Evolutionary conservation across 768 basidiomycete species (phyloP), one percentile per base, ranked within the genome.

Genomic region (Candolleomyces efflorescens): DNA sequence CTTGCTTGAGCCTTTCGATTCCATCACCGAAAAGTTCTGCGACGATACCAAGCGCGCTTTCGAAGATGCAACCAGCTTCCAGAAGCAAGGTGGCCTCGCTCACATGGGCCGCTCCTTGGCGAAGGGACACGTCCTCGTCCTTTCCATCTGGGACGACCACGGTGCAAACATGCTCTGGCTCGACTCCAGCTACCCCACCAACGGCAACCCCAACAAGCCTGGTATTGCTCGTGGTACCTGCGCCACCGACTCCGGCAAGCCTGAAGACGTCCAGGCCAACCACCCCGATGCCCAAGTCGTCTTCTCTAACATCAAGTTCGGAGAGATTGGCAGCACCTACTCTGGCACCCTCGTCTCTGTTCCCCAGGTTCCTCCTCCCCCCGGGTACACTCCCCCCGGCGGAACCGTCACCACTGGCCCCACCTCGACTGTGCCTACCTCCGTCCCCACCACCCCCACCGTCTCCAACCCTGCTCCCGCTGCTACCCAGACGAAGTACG

Each of bases 91-190:
- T 58, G 80, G 78, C 11, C 65, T 82, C 47, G 59, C 65, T 13
- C 60, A 53, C 37, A 74, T 75, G 66, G 65, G 69, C 36, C 58
- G 65, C 59, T 69, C 78, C 32, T 66, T 79, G 62, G 66, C 61
- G 43, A 64, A 68, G 32, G 80, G 80, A 45, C 75, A 80, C 72
- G 81, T 80, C 32, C 69, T 82, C 60, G 78, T 78, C 56, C 68
- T 82, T 65, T 72, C 69, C 45, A 58, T 82, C 60, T 80, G 81
- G 81, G 80, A 81, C 64, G 80, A 82, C 73, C 71, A 82, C 64
- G 75, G 72, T 44, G 80, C 69, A 58, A 69, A 75, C 69, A 82
- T 82, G 81, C 76, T 80, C 68, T 82, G 81, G 75, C 78, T 82
- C 70, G 80, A 82, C 74, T 68, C 69, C 63, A 70, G 70, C 71